Conservation (phyloP, 192 early-diverging fungal genomes). For the Linnemannia elongata region DNA sequence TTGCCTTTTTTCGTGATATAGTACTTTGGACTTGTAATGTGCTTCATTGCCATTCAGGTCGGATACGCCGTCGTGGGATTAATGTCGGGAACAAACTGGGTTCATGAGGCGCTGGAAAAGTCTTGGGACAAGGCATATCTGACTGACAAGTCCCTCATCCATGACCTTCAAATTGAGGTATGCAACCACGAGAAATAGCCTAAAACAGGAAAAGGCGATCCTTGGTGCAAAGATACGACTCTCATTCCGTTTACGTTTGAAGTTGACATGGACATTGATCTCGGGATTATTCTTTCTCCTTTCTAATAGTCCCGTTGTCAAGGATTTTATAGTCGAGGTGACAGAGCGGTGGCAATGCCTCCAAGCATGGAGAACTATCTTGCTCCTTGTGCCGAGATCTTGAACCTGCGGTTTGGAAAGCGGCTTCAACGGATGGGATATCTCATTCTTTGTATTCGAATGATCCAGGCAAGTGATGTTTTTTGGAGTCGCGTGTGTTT, state of each 20-base stretch:
- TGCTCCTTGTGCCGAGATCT: conserved; percentile 29
- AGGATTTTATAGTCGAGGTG: conserved; percentile 31
- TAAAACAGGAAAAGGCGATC: background rate
- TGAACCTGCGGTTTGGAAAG: conserved; percentile 31
- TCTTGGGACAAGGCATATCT: conserved; percentile 47
- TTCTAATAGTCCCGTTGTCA: conserved; percentile 32
- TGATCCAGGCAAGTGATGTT: conserved; percentile 32
- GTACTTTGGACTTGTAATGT: conserved; percentile 47
- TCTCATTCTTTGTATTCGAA: conserved; percentile 32
- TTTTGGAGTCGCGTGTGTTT: background rate
- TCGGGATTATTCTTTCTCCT: background rate
- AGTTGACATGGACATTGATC: background rate
- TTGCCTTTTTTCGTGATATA: background rate
- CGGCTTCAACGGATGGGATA: conserved; percentile 26
- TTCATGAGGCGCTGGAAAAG: conserved; percentile 36
- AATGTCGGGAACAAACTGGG: conserved; percentile 39
- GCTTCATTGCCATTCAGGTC: conserved; percentile 38
- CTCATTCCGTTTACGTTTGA: background rate
- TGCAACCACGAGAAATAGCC: background rate
- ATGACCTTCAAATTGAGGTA: conserved; percentile 49
- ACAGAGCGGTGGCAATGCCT: conserved; percentile 6
- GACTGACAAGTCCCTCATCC: conserved; percentile 30
- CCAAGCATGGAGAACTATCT: background rate
- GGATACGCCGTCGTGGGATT: conserved; percentile 29
- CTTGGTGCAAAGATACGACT: background rate